phyloP scores from a whole-genome alignment of 2,329 filamentous ascomycete genomes.

The Fusarium nurragi region DNA sequence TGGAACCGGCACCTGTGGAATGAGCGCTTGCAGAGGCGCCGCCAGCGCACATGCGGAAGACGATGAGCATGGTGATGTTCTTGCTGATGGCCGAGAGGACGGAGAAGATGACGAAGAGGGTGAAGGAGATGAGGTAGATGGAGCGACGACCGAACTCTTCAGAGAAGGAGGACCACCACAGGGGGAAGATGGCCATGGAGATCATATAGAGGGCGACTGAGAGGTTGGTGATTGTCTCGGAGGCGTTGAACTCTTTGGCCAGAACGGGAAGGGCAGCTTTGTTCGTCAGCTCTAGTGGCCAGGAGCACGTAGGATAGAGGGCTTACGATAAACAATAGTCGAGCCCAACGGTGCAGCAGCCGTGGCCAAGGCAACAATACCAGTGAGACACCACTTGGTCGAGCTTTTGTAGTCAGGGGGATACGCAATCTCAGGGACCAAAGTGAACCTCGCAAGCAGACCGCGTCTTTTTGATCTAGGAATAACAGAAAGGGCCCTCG shows the following conservation, averaged over 20 bases:
- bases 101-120: constrained; percentile 76
- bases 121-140: constrained; percentile 81
- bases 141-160: constrained; percentile 76
- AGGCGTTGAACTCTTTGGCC: constrained; percentile 67
- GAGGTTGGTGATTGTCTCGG: constrained; percentile 75
- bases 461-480: constrained; percentile 69
- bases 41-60: constrained; percentile 77
- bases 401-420: constrained; percentile 76
- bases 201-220: constrained; percentile 85
- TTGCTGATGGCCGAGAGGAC: constrained; percentile 73
- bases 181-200: constrained; percentile 81
- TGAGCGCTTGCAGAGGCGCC: constrained; percentile 84
- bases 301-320: neutral
- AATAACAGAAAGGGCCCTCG: constrained; percentile 52
- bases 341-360: constrained; percentile 85
- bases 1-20: constrained; percentile 83
- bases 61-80: constrained; percentile 79
- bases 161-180: constrained; percentile 88
- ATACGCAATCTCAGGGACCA: constrained; percentile 82
- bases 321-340: constrained; percentile 82
- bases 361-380: constrained; percentile 79
- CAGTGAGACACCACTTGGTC: constrained; percentile 87
- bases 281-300: constrained; percentile 8
- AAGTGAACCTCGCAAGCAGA: constrained; percentile 72
- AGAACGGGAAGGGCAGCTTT: constrained; percentile 75